Conservation (phyloP, 116 monocot species). For the Trichopus zeylanicus region DNA sequence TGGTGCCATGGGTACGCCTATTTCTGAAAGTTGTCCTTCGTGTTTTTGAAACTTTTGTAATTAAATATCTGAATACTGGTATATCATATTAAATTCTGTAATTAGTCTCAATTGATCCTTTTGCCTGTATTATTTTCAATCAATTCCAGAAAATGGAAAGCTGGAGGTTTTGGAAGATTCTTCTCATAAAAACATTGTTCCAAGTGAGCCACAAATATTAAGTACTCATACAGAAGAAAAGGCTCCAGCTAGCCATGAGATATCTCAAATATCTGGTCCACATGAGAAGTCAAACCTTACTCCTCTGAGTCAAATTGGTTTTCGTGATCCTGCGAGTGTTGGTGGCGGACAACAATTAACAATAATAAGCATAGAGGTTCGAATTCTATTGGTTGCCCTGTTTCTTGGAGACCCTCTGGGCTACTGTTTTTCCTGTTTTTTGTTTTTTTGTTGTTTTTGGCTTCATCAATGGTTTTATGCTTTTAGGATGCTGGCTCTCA, state of each 20-base stretch:
- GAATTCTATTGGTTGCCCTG: neutral
- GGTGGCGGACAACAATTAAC: conserved; percentile 85
- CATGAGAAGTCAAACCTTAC: conserved; percentile 62
- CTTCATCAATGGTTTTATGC: neutral
- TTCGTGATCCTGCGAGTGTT: conserved; percentile 74
- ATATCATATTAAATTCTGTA: too few species aligned
- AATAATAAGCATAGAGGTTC: conserved; percentile 82
- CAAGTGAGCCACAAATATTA: neutral
- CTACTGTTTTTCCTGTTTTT: neutral
- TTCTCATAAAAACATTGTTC: neutral
- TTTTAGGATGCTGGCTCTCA: neutral
- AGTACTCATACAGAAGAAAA: conserved; percentile 11
- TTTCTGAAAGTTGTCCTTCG: neutral
- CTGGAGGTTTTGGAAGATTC: neutral
- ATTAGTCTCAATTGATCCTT: too few species aligned
- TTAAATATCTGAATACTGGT: too few species aligned
- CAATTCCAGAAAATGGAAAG: conserved; percentile 16
- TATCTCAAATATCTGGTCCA: conserved; percentile 85
- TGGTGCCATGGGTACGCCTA: conserved; percentile 16
- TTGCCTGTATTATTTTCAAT: neutral
- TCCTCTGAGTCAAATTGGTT: conserved; percentile 94
- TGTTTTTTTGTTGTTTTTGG: neutral
- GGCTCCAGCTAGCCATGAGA: conserved; percentile 24
- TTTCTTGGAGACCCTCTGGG: neutral
- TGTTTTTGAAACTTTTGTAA: neutral